These are phyloP conservation scores for Luzula sylvatica DNA, from an alignment of 176 grass and related monocot genomes.

Conservation along the genomic window DNA sequence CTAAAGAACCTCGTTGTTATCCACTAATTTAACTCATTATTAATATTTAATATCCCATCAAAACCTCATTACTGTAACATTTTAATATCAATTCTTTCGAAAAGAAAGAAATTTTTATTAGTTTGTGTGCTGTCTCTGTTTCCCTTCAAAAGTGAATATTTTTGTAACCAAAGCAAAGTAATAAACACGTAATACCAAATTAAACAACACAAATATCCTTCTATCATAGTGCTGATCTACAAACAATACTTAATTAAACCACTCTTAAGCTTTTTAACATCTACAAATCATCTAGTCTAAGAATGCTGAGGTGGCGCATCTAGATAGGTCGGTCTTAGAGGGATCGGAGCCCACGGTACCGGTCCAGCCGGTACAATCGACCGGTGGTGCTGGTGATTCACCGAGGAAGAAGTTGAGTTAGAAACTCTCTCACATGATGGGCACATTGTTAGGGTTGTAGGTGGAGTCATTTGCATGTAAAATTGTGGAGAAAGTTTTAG, in stretches of 20 bases:
- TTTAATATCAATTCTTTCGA: no score
- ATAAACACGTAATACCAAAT: no score
- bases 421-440: conserved; percentile 80
- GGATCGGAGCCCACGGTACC: conserved; percentile 35
- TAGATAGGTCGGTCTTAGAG: conserved; percentile 33
- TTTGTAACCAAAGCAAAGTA: no score
- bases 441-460: conserved; percentile 85
- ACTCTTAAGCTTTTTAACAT: neutral
- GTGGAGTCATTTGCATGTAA: conserved; percentile 63
- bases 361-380: conserved; percentile 6
- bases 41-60: no score
- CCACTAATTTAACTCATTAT: no score
- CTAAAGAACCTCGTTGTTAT: no score
- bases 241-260: neutral
- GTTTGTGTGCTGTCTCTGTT: no score
- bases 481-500: conserved; percentile 66
- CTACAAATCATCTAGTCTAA: neutral
- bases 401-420: conserved; percentile 1
- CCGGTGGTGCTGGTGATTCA: conserved; percentile 15
- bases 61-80: no score
- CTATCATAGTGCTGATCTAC: neutral
- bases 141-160: no score
- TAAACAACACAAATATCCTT: no score
- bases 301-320: conserved; percentile 13
- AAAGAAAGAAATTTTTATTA: no score